Conservation (phyloP, 306 rosid genomes). For the Pyrus bretschneideri region DNA sequence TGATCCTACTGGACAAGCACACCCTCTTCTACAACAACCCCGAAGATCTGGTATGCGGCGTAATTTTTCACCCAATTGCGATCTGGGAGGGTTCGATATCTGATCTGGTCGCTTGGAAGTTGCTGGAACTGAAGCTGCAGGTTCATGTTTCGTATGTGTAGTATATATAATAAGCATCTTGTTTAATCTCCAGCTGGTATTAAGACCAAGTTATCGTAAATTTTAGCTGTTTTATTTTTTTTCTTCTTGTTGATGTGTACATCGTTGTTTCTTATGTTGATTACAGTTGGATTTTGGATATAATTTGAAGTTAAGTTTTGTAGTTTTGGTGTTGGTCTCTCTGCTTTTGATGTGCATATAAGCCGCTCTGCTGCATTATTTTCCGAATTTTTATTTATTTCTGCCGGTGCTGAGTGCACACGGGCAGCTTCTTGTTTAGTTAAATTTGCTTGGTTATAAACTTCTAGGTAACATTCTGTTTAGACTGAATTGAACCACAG, state of each 20-base stretch:
- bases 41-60: background rate
- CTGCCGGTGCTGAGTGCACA: background rate
- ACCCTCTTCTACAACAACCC: background rate
- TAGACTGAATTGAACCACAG: background rate
- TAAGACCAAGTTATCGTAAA: background rate
- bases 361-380: background rate
- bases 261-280: background rate
- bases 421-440: background rate
- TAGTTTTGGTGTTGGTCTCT: background rate
- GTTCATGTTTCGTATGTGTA: background rate
- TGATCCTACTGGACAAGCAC: slow-evolving; percentile 13
- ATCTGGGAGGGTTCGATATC: slow-evolving; percentile 13
- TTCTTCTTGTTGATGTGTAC: background rate
- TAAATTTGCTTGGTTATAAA: background rate
- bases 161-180: background rate
- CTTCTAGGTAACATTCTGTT: background rate
- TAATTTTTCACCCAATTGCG: slow-evolving; percentile 19
- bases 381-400: background rate
- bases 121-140: slow-evolving; percentile 1
- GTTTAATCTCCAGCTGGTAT: background rate
- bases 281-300: background rate
- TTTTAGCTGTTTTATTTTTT: background rate
- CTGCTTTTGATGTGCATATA: background rate
- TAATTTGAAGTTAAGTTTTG: background rate
- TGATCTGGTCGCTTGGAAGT: slow-evolving; percentile 4